Conservation (phyloP, 129 eudicot genomes). For the Chrysanthemum lavandulifolium region DNA sequence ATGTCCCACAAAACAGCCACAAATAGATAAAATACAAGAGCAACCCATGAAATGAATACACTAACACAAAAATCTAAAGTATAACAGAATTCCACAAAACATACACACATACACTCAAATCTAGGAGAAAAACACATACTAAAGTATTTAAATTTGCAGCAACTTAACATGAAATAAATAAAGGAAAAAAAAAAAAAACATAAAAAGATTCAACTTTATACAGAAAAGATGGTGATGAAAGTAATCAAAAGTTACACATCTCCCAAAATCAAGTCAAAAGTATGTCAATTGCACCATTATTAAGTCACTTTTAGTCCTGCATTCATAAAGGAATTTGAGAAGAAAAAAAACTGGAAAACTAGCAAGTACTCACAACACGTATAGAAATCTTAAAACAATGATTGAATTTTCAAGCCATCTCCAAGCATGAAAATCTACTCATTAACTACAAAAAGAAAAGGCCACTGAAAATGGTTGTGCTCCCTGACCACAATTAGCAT, state of each 20-base stretch:
- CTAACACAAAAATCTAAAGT: neutral
- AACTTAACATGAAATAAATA: too few relatives aligned
- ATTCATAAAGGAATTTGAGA: slow-evolving; percentile 1
- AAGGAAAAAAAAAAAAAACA: neutral
- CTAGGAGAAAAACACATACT: neutral
- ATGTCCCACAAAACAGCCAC: neutral
- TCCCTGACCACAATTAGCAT: too few relatives aligned
- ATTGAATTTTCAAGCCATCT: too few relatives aligned
- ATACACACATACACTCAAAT: slow-evolving; percentile 1
- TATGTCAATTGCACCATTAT: neutral
- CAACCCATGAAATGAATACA: slow-evolving; percentile 1
- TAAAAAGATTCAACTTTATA: slow-evolving; percentile 4
- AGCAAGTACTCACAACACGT: too few relatives aligned
- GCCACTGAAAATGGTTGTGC: too few relatives aligned
- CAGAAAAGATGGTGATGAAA: slow-evolving; percentile 9
- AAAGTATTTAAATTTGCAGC: slow-evolving; percentile 5
- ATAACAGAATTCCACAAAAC: neutral
- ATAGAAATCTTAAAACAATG: too few relatives aligned
- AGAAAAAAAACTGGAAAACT: neutral
- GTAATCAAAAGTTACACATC: slow-evolving; percentile 19
- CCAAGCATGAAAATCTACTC: too few relatives aligned
- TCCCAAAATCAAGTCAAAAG: slow-evolving; percentile 19
- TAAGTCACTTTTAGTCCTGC: neutral
- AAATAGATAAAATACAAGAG: neutral
- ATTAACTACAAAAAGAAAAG: too few relatives aligned